phyloP scores from a whole-genome alignment of 805 yeast species.

The Yarrowia porcina region DNA sequence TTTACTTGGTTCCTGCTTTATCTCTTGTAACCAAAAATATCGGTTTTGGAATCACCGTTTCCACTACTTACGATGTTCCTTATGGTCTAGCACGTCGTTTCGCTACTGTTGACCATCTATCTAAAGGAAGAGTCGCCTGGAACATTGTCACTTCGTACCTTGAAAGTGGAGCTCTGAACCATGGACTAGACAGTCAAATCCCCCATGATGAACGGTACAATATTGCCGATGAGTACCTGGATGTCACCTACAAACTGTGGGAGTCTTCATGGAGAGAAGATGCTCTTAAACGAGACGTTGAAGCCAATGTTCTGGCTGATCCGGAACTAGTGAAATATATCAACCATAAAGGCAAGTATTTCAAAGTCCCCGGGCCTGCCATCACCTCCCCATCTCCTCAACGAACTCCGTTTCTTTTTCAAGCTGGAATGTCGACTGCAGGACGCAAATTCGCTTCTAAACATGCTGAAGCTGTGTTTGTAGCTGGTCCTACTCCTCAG shows the following conservation, averaged over 20 bases:
- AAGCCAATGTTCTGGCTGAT: constrained; percentile 31
- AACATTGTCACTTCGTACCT: constrained; percentile 46
- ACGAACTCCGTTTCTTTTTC: constrained; percentile 45
- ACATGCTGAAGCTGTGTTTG: constrained; percentile 45
- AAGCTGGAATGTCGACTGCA: constrained; percentile 46
- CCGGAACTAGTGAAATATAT: constrained; percentile 45
- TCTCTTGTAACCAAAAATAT: constrained; percentile 45
- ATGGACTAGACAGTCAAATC: constrained; percentile 42
- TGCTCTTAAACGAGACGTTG: constrained; percentile 37
- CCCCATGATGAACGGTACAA: constrained; percentile 45
- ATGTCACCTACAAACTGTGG: constrained; percentile 43
- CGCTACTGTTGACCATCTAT: constrained; percentile 46
- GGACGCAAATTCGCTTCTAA: constrained; percentile 46
- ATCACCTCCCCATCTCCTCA: constrained; percentile 47
- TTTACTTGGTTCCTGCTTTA: constrained; percentile 43
- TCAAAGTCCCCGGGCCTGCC: constrained; percentile 45
- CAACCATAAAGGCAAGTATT: constrained; percentile 44
- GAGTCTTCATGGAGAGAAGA: constrained; percentile 49
- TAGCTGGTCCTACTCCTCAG: constrained; percentile 41
- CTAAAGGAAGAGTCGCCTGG: constrained; percentile 49
- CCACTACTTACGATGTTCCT: constrained; percentile 46
- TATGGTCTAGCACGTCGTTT: constrained; percentile 45
- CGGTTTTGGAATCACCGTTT: constrained; percentile 45
- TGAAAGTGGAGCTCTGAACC: constrained; percentile 45
- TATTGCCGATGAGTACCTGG: constrained; percentile 43